Percentiles rank a stretch among this genome's conserved stretches.
Evolutionary conservation across 768 basidiomycete species (phyloP).

Genomic region (Gloeopeniophorella convolvens): DNA sequence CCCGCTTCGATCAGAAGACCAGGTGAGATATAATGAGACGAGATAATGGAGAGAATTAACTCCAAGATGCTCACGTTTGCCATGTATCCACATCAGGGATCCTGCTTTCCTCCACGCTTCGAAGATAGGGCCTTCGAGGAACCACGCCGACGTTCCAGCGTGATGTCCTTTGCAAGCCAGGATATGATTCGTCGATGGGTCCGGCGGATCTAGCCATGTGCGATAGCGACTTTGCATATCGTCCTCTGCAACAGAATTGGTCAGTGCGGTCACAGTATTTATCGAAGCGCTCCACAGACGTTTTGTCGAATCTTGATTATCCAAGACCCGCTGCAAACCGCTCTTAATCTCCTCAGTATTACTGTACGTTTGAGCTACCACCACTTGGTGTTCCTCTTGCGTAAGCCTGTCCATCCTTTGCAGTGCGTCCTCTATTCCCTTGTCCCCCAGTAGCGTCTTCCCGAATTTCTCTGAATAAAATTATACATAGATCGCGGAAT

Average conservation of each 20-base stretch:
- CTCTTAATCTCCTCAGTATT: background rate
- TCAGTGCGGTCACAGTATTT: background rate
- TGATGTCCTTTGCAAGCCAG: background rate
- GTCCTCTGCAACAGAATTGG: background rate
- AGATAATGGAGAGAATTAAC: background rate
- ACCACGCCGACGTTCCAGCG: background rate
- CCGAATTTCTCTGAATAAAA: background rate
- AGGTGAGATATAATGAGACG: too few relatives aligned
- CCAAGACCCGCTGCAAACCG: background rate
- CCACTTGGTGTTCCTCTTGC: background rate
- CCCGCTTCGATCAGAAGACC: too few relatives aligned
- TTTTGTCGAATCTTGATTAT: background rate
- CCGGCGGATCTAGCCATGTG: background rate
- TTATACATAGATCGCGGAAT: background rate
- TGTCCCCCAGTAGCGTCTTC: conserved; percentile 3
- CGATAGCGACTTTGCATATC: background rate
- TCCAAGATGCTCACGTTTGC: background rate
- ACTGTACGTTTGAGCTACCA: background rate
- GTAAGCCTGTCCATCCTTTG: conserved; percentile 2
- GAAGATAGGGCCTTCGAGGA: background rate
- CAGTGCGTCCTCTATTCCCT: background rate
- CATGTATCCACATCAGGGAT: conserved; percentile 8
- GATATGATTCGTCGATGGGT: conserved; percentile 3
- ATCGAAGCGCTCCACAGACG: background rate
- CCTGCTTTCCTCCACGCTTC: background rate